Conservation (phyloP, 2,329 filamentous ascomycete species). For the Colletotrichum destructivum region DNA sequence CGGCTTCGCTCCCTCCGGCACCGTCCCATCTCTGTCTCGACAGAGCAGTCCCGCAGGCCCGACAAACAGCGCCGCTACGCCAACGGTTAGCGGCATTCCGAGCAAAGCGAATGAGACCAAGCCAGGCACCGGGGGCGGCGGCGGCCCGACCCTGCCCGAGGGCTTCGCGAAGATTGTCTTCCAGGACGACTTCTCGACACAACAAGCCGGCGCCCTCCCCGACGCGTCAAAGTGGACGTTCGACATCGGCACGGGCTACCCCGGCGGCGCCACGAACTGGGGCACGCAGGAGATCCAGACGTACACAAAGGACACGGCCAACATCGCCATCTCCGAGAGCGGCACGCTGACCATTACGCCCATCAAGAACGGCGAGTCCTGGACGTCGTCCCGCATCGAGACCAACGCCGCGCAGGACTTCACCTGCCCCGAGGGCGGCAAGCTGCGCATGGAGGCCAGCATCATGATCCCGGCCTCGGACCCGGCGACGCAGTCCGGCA, state of each 20-base stretch:
- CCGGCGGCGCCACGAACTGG: slow-evolving; percentile 62
- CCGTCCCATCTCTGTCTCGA: neutral
- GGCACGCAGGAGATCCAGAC: slow-evolving; percentile 64
- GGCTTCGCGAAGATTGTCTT: slow-evolving; percentile 47
- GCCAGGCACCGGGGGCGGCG: neutral
- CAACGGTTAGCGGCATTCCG: slow-evolving; percentile 1
- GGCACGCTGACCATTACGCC: slow-evolving; percentile 46
- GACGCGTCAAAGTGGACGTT: slow-evolving; percentile 59
- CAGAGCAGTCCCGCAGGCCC: neutral
- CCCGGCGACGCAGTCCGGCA: slow-evolving; percentile 51
- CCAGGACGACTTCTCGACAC: slow-evolving; percentile 50
- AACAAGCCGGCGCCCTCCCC: slow-evolving; percentile 50
- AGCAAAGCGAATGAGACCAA: neutral
- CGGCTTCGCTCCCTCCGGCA: neutral
- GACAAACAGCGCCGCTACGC: neutral
- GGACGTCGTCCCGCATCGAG: slow-evolving; percentile 63
- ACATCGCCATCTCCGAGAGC: slow-evolving; percentile 57
- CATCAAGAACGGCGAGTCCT: slow-evolving; percentile 48
- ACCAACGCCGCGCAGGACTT: slow-evolving; percentile 54
- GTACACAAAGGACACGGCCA: slow-evolving; percentile 58
- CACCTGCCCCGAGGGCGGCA: slow-evolving; percentile 50
- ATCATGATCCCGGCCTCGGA: slow-evolving; percentile 54
- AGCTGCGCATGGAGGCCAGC: slow-evolving; percentile 56
- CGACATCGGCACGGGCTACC: slow-evolving; percentile 62
- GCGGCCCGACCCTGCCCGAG: slow-evolving; percentile 30